These are phyloP conservation scores for Dendrocalamus latiflorus DNA, from an alignment of 202 grass and related monocot genomes.

Conservation along the genomic window DNA sequence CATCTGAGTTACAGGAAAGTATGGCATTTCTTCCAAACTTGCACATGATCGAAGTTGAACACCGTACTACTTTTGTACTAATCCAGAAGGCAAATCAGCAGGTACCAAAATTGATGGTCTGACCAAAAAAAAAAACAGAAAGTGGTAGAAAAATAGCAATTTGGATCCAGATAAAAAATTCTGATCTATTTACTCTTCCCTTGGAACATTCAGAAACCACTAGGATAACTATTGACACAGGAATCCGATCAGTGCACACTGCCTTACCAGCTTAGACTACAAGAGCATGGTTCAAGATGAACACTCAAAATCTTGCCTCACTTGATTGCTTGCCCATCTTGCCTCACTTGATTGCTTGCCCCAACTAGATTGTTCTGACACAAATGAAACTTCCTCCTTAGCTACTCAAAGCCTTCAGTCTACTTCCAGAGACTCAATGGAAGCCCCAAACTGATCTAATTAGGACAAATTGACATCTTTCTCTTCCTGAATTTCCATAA, in stretches of 20 bases:
- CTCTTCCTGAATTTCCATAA: neutral
- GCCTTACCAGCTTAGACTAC: neutral
- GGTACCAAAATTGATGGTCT: neutral
- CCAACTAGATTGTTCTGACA: neutral
- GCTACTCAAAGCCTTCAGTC: neutral
- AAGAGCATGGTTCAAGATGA: neutral
- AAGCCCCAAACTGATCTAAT: neutral
- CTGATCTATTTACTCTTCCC: neutral
- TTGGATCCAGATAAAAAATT: neutral
- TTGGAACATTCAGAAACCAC: neutral
- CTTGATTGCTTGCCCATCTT: no score
- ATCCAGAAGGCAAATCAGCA: neutral
- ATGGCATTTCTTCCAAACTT: no score
- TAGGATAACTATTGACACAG: neutral
- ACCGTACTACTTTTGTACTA: neutral
- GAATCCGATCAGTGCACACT: neutral
- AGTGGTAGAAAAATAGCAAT: neutral
- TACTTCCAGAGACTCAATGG: neutral
- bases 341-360: neutral
- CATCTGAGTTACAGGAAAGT: no score
- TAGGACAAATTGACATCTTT: neutral
- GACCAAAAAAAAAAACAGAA: neutral
- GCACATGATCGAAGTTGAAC: no score
- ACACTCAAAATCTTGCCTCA: neutral
- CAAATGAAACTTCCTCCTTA: neutral